Evolutionary conservation across 2,329 filamentous ascomycete species (phyloP).

Genomic region (Colletotrichum chrysophilum): DNA sequence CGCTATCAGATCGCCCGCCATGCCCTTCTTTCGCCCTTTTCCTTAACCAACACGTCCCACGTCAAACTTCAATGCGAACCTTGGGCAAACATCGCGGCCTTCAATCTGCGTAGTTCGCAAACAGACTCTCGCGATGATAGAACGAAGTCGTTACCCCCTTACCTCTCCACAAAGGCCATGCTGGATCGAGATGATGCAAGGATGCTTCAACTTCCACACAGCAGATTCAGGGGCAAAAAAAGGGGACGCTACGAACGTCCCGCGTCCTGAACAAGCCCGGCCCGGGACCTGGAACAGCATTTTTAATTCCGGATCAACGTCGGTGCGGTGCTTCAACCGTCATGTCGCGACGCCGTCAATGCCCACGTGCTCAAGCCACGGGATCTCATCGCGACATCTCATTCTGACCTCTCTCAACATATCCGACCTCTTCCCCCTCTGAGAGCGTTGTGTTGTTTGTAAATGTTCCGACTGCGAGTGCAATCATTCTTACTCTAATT

Average conservation of each 20-base stretch:
- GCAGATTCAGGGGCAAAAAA: background rate
- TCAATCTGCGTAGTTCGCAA: background rate
- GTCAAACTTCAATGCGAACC: background rate
- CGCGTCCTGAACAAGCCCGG: background rate
- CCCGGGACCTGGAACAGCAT: background rate
- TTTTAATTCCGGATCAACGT: slow-evolving; percentile 13
- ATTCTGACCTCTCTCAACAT: background rate
- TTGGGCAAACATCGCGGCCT: background rate
- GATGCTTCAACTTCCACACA: background rate
- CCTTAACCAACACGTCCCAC: background rate
- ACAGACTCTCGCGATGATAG: background rate
- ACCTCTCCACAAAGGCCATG: background rate
- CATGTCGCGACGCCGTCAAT: background rate
- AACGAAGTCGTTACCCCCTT: background rate
- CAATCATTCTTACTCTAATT: background rate
- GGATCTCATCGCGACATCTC: background rate
- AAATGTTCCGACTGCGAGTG: background rate
- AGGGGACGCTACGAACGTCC: slow-evolving; percentile 1
- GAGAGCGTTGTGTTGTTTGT: background rate
- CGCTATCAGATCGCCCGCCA: background rate
- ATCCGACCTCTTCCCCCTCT: background rate
- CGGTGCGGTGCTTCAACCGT: slow-evolving; percentile 2
- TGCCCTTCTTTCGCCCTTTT: background rate
- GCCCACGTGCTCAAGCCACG: background rate
- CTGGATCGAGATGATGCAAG: background rate